Evolutionary conservation across 116 monocot genomes (phyloP), one percentile per base, ranked within the genome.

Genomic region (Iris pallida): DNA sequence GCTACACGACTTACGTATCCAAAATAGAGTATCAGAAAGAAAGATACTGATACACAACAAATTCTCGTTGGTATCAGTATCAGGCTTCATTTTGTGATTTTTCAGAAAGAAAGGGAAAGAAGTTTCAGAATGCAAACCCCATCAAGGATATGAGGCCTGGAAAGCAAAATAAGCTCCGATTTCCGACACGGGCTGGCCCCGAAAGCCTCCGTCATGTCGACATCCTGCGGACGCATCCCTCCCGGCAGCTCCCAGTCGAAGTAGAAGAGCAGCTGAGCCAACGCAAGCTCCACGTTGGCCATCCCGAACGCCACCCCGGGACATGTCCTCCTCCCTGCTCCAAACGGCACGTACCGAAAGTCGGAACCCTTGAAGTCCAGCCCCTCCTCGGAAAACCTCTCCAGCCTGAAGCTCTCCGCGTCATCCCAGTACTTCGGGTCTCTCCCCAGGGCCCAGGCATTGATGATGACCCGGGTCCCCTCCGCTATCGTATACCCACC

Each of bases 161-260:
- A 16, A 57, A 57, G 7, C 19, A 57, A 19, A 57, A 18, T 7
- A 20, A 57, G 57, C 18, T 57, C 57, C 8, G 8, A 2, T 16
- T 57, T 57, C 57, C 57, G 17, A 2, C 57, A 6, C 0, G 6
- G 0, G 10, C 10, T 17, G 19, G 0, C 19, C 5, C 18, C 11
- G 10, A 57, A 57, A 20, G 57, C 20, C 57, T 57, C 57, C 8
- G 57, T 19, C 57, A 57, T 57, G 10, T 57, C 57, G 8, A 57
- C 17, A 57, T 57, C 57, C 6, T 57, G 19, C 5, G 57, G 57
- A 7, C 20, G 17, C 57, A 57, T 57, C n/a, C 18, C 57, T 18
- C 20, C 6, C 6, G 57, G 57, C 6, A 57, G 57, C 19, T 57
- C 6, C 57, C 57, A 57, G 10, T 57, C 57, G 57, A 57, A 57